A percentile compares a stretch with the other conserved stretches of the same genome.
Evolutionary conservation across 2,329 filamentous ascomycete genomes (phyloP).

Genomic region (Aspergillus brunneoviolaceus): DNA sequence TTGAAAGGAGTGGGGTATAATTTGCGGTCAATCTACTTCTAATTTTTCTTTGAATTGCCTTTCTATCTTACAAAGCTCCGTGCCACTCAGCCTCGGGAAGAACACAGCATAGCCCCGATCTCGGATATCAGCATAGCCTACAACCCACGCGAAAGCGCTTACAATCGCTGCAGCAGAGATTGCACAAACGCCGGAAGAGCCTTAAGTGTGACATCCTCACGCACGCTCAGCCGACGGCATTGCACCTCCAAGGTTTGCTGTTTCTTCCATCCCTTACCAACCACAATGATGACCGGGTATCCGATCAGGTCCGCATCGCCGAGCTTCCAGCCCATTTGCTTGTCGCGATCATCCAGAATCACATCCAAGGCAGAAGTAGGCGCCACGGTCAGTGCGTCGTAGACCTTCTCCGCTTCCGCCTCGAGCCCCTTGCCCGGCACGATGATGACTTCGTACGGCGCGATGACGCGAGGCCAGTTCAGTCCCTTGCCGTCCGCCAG

Average conservation of each 20-base stretch:
- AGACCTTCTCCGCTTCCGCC: constrained; percentile 58
- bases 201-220: constrained; percentile 57
- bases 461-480: constrained; percentile 83
- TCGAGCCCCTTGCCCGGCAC: constrained; percentile 54
- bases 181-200: constrained; percentile 50
- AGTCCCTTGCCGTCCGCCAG: constrained; percentile 71
- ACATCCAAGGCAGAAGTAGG: constrained; percentile 53
- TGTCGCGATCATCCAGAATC: constrained; percentile 70
- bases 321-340: constrained; percentile 77
- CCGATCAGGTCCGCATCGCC: constrained; percentile 86
- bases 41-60: too few species aligned
- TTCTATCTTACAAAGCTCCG: not conserved
- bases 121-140: not conserved
- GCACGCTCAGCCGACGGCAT: constrained; percentile 65
- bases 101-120: constrained; percentile 4
- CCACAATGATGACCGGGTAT: constrained; percentile 77
- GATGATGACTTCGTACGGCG: constrained; percentile 76
- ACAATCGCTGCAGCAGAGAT: constrained; percentile 54
- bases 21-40: too few species aligned
- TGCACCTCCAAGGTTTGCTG: constrained; percentile 70
- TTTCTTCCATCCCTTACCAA: constrained; percentile 69
- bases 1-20: too few species aligned
- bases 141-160: not conserved
- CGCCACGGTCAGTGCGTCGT: constrained; percentile 56
- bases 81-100: not conserved